These are phyloP conservation scores for Coemansia sp. DNA, from an alignment of 192 early-diverging fungal species.

Conservation along the genomic window DNA sequence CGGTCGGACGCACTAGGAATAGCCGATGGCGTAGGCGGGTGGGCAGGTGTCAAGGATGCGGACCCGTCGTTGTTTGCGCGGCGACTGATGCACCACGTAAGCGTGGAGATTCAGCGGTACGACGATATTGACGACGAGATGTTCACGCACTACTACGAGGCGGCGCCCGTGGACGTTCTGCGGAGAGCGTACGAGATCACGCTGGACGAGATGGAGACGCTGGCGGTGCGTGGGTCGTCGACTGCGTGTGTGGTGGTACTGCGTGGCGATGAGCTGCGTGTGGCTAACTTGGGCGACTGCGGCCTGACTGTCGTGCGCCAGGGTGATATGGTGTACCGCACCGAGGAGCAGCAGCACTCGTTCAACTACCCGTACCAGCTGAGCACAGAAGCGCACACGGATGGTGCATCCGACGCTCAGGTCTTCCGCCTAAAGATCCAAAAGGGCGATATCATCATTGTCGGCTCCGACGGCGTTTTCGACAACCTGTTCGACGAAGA, in stretches of 20 bases:
- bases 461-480: slow-evolving; percentile 94
- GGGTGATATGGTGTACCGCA: slow-evolving; percentile 86
- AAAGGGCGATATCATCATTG: slow-evolving; percentile 88
- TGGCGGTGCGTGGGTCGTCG: slow-evolving; percentile 82
- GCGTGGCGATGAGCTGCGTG: slow-evolving; percentile 87
- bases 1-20: slow-evolving; percentile 87
- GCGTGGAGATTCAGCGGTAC: slow-evolving; percentile 77
- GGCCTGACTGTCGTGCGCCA: slow-evolving; percentile 85
- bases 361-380: slow-evolving; percentile 99
- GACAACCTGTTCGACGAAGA: slow-evolving; percentile 99
- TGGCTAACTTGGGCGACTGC: slow-evolving; percentile 95
- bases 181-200: slow-evolving; percentile 75
- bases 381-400: slow-evolving; percentile 76
- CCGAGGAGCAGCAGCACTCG: slow-evolving; percentile 97
- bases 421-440: slow-evolving; percentile 81
- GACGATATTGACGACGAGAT: slow-evolving; percentile 78
- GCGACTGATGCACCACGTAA: slow-evolving; percentile 92
- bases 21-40: slow-evolving; percentile 95
- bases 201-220: slow-evolving; percentile 64
- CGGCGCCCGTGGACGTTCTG: slow-evolving; percentile 82
- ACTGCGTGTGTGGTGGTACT: slow-evolving; percentile 88
- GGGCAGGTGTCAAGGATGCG: slow-evolving; percentile 76
- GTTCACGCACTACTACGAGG: slow-evolving; percentile 76
- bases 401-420: slow-evolving; percentile 82
- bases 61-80: slow-evolving; percentile 90